phyloP scores from a whole-genome alignment of 371 early-diverging fungal genomes.

The Rhizopus sp. region DNA sequence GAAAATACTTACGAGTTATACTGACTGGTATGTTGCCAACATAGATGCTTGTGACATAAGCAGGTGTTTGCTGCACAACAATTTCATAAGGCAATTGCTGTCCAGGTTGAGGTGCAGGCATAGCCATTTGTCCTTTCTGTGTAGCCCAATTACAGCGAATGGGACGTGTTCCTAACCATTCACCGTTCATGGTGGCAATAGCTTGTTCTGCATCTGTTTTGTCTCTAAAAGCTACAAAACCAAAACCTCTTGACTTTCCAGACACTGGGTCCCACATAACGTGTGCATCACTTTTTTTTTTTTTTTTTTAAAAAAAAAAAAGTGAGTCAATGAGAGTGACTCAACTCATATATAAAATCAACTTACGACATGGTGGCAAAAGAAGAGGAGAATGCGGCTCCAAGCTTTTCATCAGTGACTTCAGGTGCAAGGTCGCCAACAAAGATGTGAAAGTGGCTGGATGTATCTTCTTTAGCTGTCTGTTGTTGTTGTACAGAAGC shows the following conservation, averaged over 20 bases:
- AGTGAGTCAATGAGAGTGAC: conserved; percentile 30
- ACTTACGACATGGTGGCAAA: conserved; percentile 66
- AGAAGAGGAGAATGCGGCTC: conserved; percentile 71
- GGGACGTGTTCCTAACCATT: conserved; percentile 63
- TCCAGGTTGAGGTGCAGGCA: conserved; percentile 56
- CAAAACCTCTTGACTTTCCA: conserved; percentile 82
- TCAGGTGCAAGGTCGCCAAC: conserved; percentile 88
- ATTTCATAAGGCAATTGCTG: conserved; percentile 68
- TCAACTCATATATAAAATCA: conserved; percentile 54
- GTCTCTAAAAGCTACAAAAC: conserved; percentile 83
- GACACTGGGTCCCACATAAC: conserved; percentile 80
- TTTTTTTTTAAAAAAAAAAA: no score
- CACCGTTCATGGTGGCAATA: conserved; percentile 86
- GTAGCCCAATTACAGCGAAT: conserved; percentile 76
- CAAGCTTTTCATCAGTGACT: conserved; percentile 73
- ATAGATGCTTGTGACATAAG: conserved; percentile 85
- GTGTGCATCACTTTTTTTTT: conserved; percentile 51
- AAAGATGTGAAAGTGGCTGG: conserved; percentile 81
- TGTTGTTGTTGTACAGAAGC: conserved; percentile 20
- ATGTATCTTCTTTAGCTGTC: conserved; percentile 54
- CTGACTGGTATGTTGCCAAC: conserved; percentile 81
- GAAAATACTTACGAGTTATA: conserved; percentile 25
- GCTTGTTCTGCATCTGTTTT: conserved; percentile 81
- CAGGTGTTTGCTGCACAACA: conserved; percentile 74
- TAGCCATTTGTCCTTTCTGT: conserved; percentile 60